phyloP scores from a whole-genome alignment of 2,329 filamentous ascomycete genomes.

The Hypoxylon sp. region DNA sequence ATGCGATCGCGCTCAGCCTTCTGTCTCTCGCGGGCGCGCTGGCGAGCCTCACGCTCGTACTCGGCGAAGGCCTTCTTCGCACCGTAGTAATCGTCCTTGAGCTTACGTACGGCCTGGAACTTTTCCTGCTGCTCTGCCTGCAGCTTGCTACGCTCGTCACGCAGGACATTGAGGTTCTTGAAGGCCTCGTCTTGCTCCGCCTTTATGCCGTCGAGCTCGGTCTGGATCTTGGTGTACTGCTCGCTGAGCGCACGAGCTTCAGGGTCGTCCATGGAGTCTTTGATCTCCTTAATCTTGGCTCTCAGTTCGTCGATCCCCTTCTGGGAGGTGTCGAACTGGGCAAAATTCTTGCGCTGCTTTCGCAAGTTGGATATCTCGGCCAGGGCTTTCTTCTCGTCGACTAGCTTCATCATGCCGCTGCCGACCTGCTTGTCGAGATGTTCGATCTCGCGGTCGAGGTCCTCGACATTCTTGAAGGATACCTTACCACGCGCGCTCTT shows the following conservation, averaged over 20 bases:
- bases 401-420: conserved; percentile 88
- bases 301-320: conserved; percentile 90
- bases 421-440: conserved; percentile 86
- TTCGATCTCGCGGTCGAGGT: conserved; percentile 84
- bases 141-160: conserved; percentile 85
- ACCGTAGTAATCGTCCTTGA: conserved; percentile 89
- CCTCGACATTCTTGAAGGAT: conserved; percentile 85
- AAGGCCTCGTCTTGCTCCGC: conserved; percentile 89
- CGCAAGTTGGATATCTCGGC: conserved; percentile 81
- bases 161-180: conserved; percentile 84
- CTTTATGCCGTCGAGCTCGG: conserved; percentile 89
- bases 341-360: conserved; percentile 92
- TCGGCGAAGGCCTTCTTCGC: conserved; percentile 82
- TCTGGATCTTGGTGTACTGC: conserved; percentile 83
- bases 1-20: conserved; percentile 81
- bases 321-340: conserved; percentile 81
- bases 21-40: conserved; percentile 77
- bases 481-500: conserved; percentile 84
- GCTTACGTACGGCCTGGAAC: conserved; percentile 79
- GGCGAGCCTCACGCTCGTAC: conserved; percentile 84
- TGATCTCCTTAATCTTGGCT: conserved; percentile 85
- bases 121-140: conserved; percentile 88
- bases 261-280: conserved; percentile 89
- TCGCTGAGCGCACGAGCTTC: conserved; percentile 89
- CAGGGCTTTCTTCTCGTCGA: conserved; percentile 96